Conservation (phyloP, 768 basidiomycete genomes). For the Phanerodontia chrysosporium region DNA sequence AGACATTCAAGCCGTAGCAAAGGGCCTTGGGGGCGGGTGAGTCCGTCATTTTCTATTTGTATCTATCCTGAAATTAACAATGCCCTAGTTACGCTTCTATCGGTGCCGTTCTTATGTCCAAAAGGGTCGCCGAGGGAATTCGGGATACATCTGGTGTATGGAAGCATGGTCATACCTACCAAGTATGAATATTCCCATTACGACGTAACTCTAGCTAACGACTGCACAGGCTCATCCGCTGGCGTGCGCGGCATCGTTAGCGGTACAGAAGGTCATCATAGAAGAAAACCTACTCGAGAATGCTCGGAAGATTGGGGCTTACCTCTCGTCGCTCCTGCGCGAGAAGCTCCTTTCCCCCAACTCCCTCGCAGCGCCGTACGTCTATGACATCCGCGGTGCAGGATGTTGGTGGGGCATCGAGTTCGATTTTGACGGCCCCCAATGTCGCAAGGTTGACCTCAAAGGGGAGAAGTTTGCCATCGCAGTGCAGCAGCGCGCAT, state of each 20-base stretch:
- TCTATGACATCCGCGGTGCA: constrained; percentile 78
- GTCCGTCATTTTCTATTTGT: constrained; percentile 17
- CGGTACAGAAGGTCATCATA: constrained; percentile 71
- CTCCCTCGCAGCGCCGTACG: constrained; percentile 57
- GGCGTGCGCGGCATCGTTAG: constrained; percentile 74
- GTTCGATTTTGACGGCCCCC: constrained; percentile 58
- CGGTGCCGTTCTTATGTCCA: constrained; percentile 75
- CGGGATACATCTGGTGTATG: constrained; percentile 63
- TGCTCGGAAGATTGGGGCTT: constrained; percentile 53
- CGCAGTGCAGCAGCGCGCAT: constrained; percentile 62
- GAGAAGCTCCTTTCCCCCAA: constrained; percentile 52
- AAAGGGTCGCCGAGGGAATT: constrained; percentile 67
- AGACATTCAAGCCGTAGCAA: constrained; percentile 86
- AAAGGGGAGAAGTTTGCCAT: constrained; percentile 57
- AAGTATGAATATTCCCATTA: constrained; percentile 36
- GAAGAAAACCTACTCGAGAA: constrained; percentile 69
- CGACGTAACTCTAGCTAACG: neutral
- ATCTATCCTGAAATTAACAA: neutral
- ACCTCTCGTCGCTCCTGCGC: constrained; percentile 51
- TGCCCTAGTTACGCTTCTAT: constrained; percentile 67
- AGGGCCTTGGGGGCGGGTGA: constrained; percentile 87
- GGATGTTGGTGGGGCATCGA: constrained; percentile 85
- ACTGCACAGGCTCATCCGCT: constrained; percentile 60
- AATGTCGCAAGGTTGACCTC: constrained; percentile 43
- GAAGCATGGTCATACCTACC: constrained; percentile 87